Percentiles rank a stretch among this genome's conserved stretches.
phyloP scores from a whole-genome alignment of 108 stramenopile genomes.

The Discostella stelligeroides region DNA sequence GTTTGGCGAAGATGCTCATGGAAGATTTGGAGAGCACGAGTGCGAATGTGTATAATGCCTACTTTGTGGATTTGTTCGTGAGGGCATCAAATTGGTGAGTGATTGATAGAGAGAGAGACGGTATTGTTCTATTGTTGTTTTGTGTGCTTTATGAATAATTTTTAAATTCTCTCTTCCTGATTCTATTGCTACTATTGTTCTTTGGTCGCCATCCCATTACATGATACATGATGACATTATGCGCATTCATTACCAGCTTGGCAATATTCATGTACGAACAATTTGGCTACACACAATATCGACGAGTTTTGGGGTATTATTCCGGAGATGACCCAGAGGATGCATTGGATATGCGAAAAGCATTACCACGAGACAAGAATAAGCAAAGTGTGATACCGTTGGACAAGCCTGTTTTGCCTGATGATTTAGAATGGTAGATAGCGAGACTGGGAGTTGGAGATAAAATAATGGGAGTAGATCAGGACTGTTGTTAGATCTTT shows the following conservation, averaged over 20 bases:
- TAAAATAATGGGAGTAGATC: background rate
- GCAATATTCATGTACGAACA: conserved; percentile 96
- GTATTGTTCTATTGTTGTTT: too few relatives aligned
- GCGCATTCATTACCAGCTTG: too few relatives aligned
- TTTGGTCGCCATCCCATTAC: too few relatives aligned
- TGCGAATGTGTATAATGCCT: conserved; percentile 80
- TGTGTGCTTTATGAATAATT: too few relatives aligned
- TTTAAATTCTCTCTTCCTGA: too few relatives aligned
- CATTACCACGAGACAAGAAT: conserved; percentile 81
- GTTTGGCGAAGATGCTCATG: conserved; percentile 94
- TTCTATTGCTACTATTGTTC: too few relatives aligned
- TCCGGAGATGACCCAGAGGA: conserved; percentile 87
- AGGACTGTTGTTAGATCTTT: too few relatives aligned
- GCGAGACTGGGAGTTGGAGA: background rate
- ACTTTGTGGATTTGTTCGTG: conserved; percentile 99
- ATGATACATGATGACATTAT: too few relatives aligned
- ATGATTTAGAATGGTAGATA: conserved; percentile 92
- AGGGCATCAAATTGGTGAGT: conserved; percentile 81
- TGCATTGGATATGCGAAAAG: conserved; percentile 96
- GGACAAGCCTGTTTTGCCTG: conserved; percentile 82
- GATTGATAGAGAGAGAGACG: background rate
- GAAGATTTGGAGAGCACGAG: conserved; percentile 88
- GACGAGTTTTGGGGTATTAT: conserved; percentile 86
- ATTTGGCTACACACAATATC: conserved; percentile 93
- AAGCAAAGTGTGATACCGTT: conserved; percentile 89